Evolutionary conservation across 371 early-diverging fungal genomes (phyloP).

Genomic region (Haplosporangium sp.): DNA sequence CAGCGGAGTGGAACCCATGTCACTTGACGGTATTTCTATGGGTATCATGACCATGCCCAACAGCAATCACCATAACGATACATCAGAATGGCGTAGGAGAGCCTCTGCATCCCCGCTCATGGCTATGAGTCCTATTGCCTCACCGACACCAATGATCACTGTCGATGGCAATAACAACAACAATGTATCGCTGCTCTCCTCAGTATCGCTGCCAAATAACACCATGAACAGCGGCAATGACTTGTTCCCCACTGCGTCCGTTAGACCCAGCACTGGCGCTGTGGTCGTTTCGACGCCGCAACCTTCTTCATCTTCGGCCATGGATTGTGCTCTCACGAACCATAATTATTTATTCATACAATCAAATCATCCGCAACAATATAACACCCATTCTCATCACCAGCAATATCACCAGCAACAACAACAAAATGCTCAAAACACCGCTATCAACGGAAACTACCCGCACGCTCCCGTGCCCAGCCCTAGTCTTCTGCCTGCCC

Average conservation of each 20-base stretch:
- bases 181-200: conserved; percentile 9
- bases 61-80: background rate
- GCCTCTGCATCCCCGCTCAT: background rate
- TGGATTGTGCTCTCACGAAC: conserved; percentile 28
- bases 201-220: conserved; percentile 3
- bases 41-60: conserved; percentile 9
- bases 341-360: conserved; percentile 26
- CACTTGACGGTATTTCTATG: conserved; percentile 6
- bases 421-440: conserved; percentile 2
- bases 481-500: background rate
- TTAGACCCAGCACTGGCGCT: conserved; percentile 1
- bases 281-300: conserved; percentile 19
- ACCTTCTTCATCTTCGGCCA: conserved; percentile 13
- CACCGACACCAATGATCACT: background rate
- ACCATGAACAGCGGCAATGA: background rate
- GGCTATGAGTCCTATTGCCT: background rate
- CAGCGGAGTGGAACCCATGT: background rate
- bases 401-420: conserved; percentile 21
- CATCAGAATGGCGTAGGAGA: background rate
- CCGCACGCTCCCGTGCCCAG: conserved; percentile 10
- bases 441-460: conserved; percentile 2
- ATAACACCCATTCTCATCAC: conserved; percentile 16
- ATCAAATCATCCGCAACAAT: conserved; percentile 15
- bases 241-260: background rate
- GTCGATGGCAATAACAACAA: background rate